Evolutionary conservation across 106 monocot species (phyloP), one percentile per base, ranked within the genome.

Genomic region (Acanthochlamys bracteata): DNA sequence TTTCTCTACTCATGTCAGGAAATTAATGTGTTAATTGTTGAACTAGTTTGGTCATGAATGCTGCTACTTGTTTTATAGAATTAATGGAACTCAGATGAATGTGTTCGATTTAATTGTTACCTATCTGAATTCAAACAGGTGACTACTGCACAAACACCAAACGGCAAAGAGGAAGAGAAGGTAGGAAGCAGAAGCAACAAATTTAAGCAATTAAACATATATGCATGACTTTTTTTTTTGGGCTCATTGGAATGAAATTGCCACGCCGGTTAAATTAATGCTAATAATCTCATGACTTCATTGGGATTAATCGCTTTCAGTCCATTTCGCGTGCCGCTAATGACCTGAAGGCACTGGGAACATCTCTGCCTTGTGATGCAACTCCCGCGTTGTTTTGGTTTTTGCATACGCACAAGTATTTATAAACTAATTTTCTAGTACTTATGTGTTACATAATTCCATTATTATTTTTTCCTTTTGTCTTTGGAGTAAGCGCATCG

Each of bases 1-100:
- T 17, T 63, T 63, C n/a, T 40, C 39, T n/a, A 42, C 66, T 64
- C 57, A 4, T 65, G 42, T 39, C 66, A n/a, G n/a, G n/a, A n/a
- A n/a, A 43, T 8, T 43, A 43, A 43, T 43, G 54, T 59, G 55
- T 66, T 59, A 23, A 63, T 63, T 10, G 22, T 20, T 41, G 27
- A 63, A 17, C 42, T 42, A 14, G 21, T 42, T 42, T 62, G 14
- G 9, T 16, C 0, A 41, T 15, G 1, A 20, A 10, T 63, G 4
- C 42, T 63, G 62, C 41, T 39, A 20, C 42, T 42, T 63, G 8
- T 39, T 63, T 13, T 41, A 17, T 26, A 10, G n/a, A 11, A 17
- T 25, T 26, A 60, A 25, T 26, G 26, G 6, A 16, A 0, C 16
- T 40, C 24, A 26, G 27, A 13, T 58, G 58, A 0, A 23, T 58